Percentiles rank a stretch among this genome's conserved stretches.
Evolutionary conservation across 2,329 filamentous ascomycete genomes (phyloP).

Genomic region (Cytospora piceae): DNA sequence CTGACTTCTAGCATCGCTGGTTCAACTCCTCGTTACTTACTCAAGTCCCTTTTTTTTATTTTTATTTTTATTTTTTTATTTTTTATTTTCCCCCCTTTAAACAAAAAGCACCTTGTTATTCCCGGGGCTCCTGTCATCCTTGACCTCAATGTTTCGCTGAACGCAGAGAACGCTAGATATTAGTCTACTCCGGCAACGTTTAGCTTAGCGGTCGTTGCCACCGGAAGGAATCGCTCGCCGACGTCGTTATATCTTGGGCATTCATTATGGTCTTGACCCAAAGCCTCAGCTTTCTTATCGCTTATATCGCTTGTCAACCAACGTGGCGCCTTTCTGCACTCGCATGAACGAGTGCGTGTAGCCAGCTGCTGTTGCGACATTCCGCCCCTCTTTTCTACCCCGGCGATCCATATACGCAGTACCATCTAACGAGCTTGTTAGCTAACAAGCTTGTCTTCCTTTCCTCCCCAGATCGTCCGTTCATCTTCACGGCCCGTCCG

Average conservation of each 20-base stretch:
- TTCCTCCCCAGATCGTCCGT: constrained; percentile 4
- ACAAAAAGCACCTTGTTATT: too few species aligned
- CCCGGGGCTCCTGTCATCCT: too few species aligned
- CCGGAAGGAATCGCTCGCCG: neutral
- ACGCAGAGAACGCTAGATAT: neutral
- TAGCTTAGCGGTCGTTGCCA: neutral
- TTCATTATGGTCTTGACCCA: neutral
- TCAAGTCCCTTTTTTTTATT: too few species aligned
- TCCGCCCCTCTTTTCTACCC: constrained; percentile 6
- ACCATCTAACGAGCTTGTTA: neutral
- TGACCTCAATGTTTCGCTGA: too few species aligned
- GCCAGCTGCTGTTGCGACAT: neutral
- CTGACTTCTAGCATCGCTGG: too few species aligned
- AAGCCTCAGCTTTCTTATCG: neutral
- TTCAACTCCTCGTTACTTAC: too few species aligned
- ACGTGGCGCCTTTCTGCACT: neutral
- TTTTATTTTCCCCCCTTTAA: too few species aligned
- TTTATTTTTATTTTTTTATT: too few species aligned
- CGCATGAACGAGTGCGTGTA: constrained; percentile 2
- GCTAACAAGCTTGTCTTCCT: neutral
- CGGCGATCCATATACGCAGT: neutral
- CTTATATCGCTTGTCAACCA: neutral
- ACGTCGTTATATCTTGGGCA: neutral
- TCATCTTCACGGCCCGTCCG: constrained; percentile 12
- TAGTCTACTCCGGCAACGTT: neutral